Evolutionary conservation across 352 stramenopile species (phyloP), one percentile per base, ranked within the genome.

Genomic region (Phytophthora fragariaefolia): DNA sequence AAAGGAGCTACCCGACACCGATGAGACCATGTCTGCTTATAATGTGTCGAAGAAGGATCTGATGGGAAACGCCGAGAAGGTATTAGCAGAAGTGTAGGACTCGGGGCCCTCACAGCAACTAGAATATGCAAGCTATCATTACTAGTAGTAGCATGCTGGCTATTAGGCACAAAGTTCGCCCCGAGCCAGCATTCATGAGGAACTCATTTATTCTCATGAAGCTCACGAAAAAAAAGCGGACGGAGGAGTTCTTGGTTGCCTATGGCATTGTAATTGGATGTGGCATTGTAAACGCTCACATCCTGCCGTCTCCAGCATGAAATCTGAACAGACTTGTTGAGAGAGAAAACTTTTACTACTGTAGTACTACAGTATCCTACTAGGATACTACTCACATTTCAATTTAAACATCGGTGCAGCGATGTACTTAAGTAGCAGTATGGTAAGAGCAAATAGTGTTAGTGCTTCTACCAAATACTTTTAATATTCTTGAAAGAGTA

Each of bases 11-110:
- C 50, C 72, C 15, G 67, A 75, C 56, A 63, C 69, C 5, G 82
- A 92, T 55, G 81, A 91, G 57, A 78, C 69, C 46, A 89, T 89
- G 63, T 93, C 85, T 50, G 87, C 85, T 24, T 93, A 95, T 70
- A 93, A 93, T 28, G 85, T 95, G 56, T 91, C 84, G 45, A 77
- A 89, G 57, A 89, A 88, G 64, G 22, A 73, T 56, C 47, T 73
- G 0, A 17, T 76, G 3, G 48, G 24, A 7, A 24, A 49, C 5
- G 17, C 45, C 2, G 26, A 61, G 17, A 69, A 76, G 63, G 68
- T 51, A 18, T 63, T 47, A 18, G 63, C 49, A 23, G 28, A 71
- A 8, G 55, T 71, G 36, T 71, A 77, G 65, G 24, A 24, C 40
- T 23, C n/a, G 17, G 18, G 9, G 40, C 17, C n/a, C 64, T 70